Percentiles rank a stretch among this genome's conserved stretches.
Evolutionary conservation across 306 rosid genomes (phyloP).

Genomic region (Canavalia gladiata): DNA sequence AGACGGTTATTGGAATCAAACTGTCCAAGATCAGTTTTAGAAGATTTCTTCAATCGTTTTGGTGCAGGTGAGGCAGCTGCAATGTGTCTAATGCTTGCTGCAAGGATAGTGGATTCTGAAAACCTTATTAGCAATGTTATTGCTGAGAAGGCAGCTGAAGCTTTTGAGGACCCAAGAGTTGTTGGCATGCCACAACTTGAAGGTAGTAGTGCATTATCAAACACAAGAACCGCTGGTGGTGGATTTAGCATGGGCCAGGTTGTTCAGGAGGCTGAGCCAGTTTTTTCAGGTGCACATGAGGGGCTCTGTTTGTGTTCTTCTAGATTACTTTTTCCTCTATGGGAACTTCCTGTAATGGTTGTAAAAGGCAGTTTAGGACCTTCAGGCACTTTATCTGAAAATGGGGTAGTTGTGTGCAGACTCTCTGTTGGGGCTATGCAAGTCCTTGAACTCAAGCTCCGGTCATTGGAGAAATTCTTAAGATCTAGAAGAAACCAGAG

Average conservation of each 20-base stretch:
- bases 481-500: conserved; percentile 94
- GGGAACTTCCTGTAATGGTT: conserved; percentile 96
- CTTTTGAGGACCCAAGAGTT: conserved; percentile 95
- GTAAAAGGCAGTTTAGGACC: conserved; percentile 73
- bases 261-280: conserved; percentile 98
- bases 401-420: conserved; percentile 82
- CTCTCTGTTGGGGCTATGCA: conserved; percentile 91
- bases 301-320: conserved; percentile 96
- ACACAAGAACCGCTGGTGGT: conserved; percentile 82
- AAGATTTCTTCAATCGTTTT: conserved; percentile 95
- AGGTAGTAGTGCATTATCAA: conserved; percentile 82
- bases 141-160: conserved; percentile 95
- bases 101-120: conserved; percentile 85
- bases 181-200: conserved; percentile 99
- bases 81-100: conserved; percentile 96
- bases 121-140: conserved; percentile 76
- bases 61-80: conserved; percentile 98
- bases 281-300: conserved; percentile 98
- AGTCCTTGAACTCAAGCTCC: conserved; percentile 87
- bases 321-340: conserved; percentile 91
- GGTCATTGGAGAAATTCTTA: conserved; percentile 82
- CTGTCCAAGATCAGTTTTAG: conserved; percentile 84
- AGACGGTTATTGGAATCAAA: conserved; percentile 87
- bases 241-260: conserved; percentile 99
- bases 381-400: conserved; percentile 60